Conservation (phyloP, 1,139 yeast species). For the Suhomyces choctaworum region DNA sequence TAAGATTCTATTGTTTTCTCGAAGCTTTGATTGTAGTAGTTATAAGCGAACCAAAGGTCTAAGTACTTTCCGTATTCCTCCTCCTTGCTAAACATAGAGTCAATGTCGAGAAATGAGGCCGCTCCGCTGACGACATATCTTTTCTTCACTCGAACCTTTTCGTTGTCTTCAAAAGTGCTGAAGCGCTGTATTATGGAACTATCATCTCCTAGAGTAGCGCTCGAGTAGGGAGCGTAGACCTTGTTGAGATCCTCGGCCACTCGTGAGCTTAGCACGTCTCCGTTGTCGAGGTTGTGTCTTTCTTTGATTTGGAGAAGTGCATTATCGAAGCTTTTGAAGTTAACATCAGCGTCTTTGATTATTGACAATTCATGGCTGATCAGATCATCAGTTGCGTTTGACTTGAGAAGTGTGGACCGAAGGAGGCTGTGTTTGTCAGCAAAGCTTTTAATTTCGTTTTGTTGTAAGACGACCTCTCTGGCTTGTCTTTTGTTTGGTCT, state of each 20-base stretch:
- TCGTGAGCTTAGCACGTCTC: conserved; percentile 7
- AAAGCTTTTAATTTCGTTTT: conserved; percentile 65
- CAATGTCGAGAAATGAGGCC: conserved; percentile 50
- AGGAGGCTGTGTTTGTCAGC: conserved; percentile 46
- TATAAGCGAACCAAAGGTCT: conserved; percentile 56
- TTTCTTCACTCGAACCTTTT: conserved; percentile 32
- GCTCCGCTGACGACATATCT: conserved; percentile 48
- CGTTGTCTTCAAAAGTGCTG: conserved; percentile 15
- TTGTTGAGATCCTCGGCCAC: conserved; percentile 33
- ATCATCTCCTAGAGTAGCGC: conserved; percentile 19
- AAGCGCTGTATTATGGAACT: conserved; percentile 8
- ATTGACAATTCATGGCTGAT: conserved; percentile 24
- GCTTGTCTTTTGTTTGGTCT: conserved; percentile 32
- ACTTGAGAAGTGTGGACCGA: not conserved
- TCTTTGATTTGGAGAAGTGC: conserved; percentile 34
- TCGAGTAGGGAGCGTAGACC: conserved; percentile 40
- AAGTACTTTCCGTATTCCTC: conserved; percentile 68
- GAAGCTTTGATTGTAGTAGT: conserved; percentile 49
- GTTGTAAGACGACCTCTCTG: conserved; percentile 55
- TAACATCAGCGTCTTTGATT: conserved; percentile 27
- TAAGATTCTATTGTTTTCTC: conserved; percentile 38
- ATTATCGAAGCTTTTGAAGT: conserved; percentile 46
- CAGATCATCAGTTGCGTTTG: conserved; percentile 21
- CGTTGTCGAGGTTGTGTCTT: conserved; percentile 22
- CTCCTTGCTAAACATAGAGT: conserved; percentile 51